A percentile compares a stretch with the other conserved stretches of the same genome.
phyloP scores from a whole-genome alignment of 1,284 basidiomycete species.

The Prillingera fragicola region DNA sequence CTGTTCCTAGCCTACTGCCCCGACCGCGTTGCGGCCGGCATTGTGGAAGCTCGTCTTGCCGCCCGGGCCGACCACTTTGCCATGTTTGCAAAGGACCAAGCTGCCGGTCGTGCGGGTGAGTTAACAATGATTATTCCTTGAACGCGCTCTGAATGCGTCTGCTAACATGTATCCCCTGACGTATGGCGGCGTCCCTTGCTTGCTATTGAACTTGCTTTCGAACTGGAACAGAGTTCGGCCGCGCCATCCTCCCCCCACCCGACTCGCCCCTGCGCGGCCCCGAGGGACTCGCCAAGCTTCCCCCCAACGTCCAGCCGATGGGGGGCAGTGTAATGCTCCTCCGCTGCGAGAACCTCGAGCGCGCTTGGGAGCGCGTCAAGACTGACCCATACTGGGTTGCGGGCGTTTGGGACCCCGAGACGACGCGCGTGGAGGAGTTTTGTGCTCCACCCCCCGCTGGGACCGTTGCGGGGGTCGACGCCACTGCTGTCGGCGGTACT shows the following conservation, averaged over 20 bases:
- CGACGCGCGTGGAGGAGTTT: conserved; percentile 34
- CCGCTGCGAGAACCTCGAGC: conserved; percentile 26
- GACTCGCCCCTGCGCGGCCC: conserved; percentile 15
- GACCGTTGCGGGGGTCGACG: conserved; percentile 8
- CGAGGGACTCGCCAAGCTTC: conserved; percentile 12
- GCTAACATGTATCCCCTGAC: neutral
- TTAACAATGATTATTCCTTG: neutral
- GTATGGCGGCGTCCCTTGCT: neutral
- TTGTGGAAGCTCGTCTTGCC: conserved; percentile 28
- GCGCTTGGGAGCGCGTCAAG: conserved; percentile 38
- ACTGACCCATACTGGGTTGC: conserved; percentile 43
- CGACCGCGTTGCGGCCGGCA: conserved; percentile 18
- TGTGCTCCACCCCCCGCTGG: conserved; percentile 15
- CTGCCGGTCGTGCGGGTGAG: conserved; percentile 25
- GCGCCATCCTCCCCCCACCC: conserved; percentile 27
- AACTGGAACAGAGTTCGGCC: conserved; percentile 29
- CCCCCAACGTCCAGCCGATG: conserved; percentile 34
- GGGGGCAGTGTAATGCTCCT: conserved; percentile 40
- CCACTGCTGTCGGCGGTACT: too few relatives aligned
- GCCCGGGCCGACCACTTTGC: conserved; percentile 36
- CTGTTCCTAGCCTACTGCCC: conserved; percentile 44
- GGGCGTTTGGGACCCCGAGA: conserved; percentile 43
- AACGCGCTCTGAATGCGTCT: too few relatives aligned
- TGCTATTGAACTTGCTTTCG: neutral
- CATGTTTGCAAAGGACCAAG: conserved; percentile 27